A percentile compares a stretch with the other conserved stretches of the same genome.
phyloP scores from a whole-genome alignment of 164 flowering plant genomes.

The Macadamia tetraphylla region DNA sequence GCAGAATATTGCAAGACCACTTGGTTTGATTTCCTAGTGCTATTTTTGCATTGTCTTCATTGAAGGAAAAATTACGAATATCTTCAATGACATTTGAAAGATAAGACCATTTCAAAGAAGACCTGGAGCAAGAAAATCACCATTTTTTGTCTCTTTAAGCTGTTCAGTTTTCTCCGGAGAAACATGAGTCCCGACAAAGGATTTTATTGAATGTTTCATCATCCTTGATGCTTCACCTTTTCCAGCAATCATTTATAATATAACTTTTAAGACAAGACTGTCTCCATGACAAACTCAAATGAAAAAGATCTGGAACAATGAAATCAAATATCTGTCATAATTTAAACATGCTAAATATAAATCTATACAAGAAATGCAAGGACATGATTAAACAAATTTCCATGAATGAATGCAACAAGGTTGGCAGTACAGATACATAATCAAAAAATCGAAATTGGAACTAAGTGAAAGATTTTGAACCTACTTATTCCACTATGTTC shows the following conservation, averaged over 20 bases:
- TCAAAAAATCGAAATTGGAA: too few species aligned
- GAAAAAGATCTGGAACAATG: constrained; percentile 3
- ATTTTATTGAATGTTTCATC: constrained; percentile 35
- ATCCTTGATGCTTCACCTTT: constrained; percentile 12
- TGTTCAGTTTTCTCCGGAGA: constrained; percentile 50
- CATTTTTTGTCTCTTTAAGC: constrained; percentile 56
- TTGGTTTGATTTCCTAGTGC: too few species aligned
- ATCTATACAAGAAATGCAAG: too few species aligned
- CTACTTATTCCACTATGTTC: too few species aligned
- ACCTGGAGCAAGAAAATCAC: constrained; percentile 24
- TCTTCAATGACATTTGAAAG: background rate
- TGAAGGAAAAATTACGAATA: too few species aligned
- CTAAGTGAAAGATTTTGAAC: too few species aligned
- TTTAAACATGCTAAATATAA: background rate
- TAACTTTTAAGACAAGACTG: background rate
- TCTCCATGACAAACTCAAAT: constrained; percentile 7
- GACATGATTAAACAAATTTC: too few species aligned
- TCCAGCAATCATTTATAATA: background rate
- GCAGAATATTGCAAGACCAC: too few species aligned
- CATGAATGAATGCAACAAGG: too few species aligned
- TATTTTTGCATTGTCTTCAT: too few species aligned
- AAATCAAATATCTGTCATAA: too few species aligned
- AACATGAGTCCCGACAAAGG: constrained; percentile 54
- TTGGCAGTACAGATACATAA: too few species aligned
- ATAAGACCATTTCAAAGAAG: background rate